Conservation (phyloP, 1,139 yeast species). For the Casaregolazyma lundiana region DNA sequence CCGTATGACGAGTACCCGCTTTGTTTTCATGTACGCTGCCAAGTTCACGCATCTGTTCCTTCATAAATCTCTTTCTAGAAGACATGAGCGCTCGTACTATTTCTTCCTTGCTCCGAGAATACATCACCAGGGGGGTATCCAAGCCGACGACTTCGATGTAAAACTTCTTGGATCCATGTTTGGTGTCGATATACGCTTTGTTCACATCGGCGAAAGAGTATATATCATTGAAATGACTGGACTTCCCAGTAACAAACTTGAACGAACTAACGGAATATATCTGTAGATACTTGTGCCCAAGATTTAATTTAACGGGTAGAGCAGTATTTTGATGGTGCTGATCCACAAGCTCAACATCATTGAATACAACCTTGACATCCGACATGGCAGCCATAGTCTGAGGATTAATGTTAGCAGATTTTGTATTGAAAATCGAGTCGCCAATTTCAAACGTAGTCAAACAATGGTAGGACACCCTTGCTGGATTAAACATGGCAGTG, state of each 20-base stretch:
- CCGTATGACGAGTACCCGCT: not conserved
- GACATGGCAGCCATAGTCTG: not conserved
- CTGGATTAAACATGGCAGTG: conserved; percentile 2
- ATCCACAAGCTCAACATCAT: conserved; percentile 4
- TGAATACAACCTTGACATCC: conserved; percentile 7
- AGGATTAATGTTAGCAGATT: conserved; percentile 4
- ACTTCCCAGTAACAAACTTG: conserved; percentile 39
- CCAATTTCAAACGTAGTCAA: conserved; percentile 8
- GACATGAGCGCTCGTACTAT: conserved; percentile 26
- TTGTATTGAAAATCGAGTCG: conserved; percentile 4
- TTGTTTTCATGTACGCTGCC: not conserved
- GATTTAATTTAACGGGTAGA: conserved; percentile 53
- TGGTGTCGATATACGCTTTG: conserved; percentile 41
- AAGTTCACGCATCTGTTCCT: conserved; percentile 11
- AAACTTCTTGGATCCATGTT: conserved; percentile 32
- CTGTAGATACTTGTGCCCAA: conserved; percentile 70
- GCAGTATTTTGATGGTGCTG: conserved; percentile 4
- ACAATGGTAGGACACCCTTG: conserved; percentile 4
- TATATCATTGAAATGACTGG: conserved; percentile 26
- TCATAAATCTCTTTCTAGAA: conserved; percentile 22
- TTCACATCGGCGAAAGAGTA: conserved; percentile 36
- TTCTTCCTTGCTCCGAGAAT: conserved; percentile 20
- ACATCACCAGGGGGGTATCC: conserved; percentile 16
- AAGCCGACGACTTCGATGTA: conserved; percentile 44
- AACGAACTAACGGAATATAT: conserved; percentile 46